Evolutionary conservation across 164 flowering plant species (phyloP), one percentile per base, ranked within the genome.

Genomic region (Stephania japonica): DNA sequence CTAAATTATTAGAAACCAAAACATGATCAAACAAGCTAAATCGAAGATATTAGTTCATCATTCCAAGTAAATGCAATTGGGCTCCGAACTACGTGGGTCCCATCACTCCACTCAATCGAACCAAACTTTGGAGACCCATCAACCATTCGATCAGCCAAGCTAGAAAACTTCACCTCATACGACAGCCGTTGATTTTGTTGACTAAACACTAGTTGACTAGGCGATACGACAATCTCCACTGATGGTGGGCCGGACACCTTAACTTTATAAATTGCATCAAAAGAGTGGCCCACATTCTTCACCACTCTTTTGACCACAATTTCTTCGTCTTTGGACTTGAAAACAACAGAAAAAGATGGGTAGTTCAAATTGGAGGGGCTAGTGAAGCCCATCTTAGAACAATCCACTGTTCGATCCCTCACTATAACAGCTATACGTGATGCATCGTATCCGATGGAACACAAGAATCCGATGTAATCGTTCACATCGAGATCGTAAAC

Each of bases 301-400:
- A 91, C 96, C 43, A 66, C 78, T 73, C 97, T 85, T 42, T 70
- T 84, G 70, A 88, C 86, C 23, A 43, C 86, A 6, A 87, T 84
- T 25, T 74, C 80, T 0, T 63, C 70, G 0, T 26, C 59, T 16
- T 67, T 47, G 0, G 81, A 69, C 4, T 67, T 49, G 32, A 93
- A 90, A 3, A 87, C 87, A 0, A 90, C 93, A 0, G 96, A 83
- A 75, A 94, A 87, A 0, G 99, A 90, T 1, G 99, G 97, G 68
- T 95, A 95, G 67, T 91, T 95, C 65, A 95, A 79, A 63, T 91
- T 82, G 2, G 96, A 97, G 0, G 96, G 90, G 47, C 77, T 80
- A 23, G 66, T 41, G 11, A 87, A 75, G 8, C 69, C 68, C 74
- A n/a, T 16, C 8, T 67, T 47, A 21, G 78, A 72, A 72, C 88